phyloP scores from a whole-genome alignment of 1,284 basidiomycete species.

The Mycena sp. region DNA sequence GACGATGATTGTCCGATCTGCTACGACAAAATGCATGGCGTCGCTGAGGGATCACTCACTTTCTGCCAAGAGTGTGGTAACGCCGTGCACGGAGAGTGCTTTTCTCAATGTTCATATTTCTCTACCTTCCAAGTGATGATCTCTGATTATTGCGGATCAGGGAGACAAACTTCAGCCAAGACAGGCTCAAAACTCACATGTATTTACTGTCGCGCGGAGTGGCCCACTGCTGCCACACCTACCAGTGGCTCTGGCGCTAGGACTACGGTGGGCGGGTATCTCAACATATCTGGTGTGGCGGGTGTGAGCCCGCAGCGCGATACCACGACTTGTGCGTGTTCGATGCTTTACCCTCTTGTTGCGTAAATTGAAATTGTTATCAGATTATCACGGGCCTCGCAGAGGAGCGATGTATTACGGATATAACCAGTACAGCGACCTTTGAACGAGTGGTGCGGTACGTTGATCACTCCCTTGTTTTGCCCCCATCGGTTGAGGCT shows the following conservation, averaged over 20 bases:
- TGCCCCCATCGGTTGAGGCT: too few relatives aligned
- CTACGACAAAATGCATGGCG: slow-evolving; percentile 70
- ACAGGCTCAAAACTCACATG: slow-evolving; percentile 60
- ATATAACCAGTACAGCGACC: slow-evolving; percentile 11
- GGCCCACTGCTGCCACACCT: slow-evolving; percentile 43
- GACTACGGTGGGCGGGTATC: slow-evolving; percentile 56
- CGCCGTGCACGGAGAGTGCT: slow-evolving; percentile 73
- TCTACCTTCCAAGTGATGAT: too few relatives aligned
- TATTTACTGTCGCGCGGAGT: slow-evolving; percentile 73
- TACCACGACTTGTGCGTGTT: slow-evolving; percentile 68
- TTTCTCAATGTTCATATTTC: slow-evolving; percentile 69
- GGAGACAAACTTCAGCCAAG: slow-evolving; percentile 52
- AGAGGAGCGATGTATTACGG: slow-evolving; percentile 24
- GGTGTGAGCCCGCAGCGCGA: slow-evolving; percentile 68
- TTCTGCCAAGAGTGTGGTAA: slow-evolving; percentile 79
- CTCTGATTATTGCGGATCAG: too few relatives aligned
- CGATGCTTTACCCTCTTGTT: neutral
- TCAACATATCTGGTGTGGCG: slow-evolving; percentile 67
- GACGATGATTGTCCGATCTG: slow-evolving; percentile 81
- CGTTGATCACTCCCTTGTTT: too few relatives aligned
- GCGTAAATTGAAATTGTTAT: neutral
- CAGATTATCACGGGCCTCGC: slow-evolving; percentile 26
- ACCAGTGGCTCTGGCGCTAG: slow-evolving; percentile 25
- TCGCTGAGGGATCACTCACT: slow-evolving; percentile 53
- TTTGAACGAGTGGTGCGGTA: neutral